phyloP scores from a whole-genome alignment of 768 basidiomycete species.

The Lactarius deliciosus region DNA sequence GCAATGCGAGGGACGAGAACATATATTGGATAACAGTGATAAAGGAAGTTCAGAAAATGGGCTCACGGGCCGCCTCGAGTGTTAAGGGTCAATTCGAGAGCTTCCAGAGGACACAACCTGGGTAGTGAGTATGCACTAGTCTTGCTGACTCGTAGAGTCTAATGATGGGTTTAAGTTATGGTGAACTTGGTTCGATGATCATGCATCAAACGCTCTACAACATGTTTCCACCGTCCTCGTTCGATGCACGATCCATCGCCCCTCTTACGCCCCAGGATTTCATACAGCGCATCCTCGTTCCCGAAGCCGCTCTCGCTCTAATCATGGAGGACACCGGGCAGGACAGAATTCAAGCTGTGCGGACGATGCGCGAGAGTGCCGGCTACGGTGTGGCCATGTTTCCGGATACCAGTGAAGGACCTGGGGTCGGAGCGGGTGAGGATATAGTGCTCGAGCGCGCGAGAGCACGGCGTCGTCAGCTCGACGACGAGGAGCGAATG shows the following conservation, averaged over 20 bases:
- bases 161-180: slow-evolving; percentile 56
- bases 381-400: slow-evolving; percentile 87
- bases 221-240: slow-evolving; percentile 64
- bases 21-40: slow-evolving; percentile 70
- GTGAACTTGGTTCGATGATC: slow-evolving; percentile 78
- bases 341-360: slow-evolving; percentile 48
- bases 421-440: slow-evolving; percentile 41
- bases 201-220: slow-evolving; percentile 75
- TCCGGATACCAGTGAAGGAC: slow-evolving; percentile 54
- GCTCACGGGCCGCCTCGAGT: slow-evolving; percentile 62
- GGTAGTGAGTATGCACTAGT: slow-evolving; percentile 64
- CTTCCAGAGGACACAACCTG: slow-evolving; percentile 83
- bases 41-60: slow-evolving; percentile 61
- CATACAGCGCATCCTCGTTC: slow-evolving; percentile 81
- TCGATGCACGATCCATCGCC: slow-evolving; percentile 51
- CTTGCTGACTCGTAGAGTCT: neutral
- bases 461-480: slow-evolving; percentile 40
- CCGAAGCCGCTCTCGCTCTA: slow-evolving; percentile 80
- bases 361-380: slow-evolving; percentile 70
- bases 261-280: slow-evolving; percentile 78
- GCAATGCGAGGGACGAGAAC: slow-evolving; percentile 43
- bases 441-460: slow-evolving; percentile 48
- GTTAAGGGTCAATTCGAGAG: slow-evolving; percentile 72
- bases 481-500: slow-evolving; percentile 43
- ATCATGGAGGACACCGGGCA: slow-evolving; percentile 73